Conservation (phyloP, 768 basidiomycete species). For the Collybia nuda region DNA sequence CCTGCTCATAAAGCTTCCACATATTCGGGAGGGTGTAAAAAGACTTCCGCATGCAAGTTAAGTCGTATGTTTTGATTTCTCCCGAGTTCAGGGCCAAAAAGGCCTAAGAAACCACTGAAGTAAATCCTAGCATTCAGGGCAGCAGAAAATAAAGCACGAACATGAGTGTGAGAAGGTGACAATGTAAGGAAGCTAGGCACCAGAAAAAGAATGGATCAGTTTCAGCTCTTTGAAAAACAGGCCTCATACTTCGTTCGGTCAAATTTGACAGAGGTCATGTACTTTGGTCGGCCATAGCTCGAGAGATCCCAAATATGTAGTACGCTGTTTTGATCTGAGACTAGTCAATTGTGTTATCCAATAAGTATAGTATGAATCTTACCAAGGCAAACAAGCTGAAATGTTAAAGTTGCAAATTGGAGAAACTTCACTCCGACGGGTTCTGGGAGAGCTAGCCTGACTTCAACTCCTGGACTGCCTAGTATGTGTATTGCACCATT, state of each 20-base stretch:
- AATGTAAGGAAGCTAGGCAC: conserved; percentile 52
- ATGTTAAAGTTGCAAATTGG: conserved; percentile 55
- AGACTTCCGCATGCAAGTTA: conserved; percentile 67
- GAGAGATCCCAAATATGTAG: conserved; percentile 65
- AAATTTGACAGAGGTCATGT: conserved; percentile 47
- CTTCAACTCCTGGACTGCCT: conserved; percentile 67
- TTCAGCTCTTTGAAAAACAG: no score
- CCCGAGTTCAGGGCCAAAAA: conserved; percentile 49
- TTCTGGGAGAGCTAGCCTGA: conserved; percentile 45
- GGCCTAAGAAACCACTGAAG: conserved; percentile 27
- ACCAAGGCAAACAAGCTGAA: conserved; percentile 66
- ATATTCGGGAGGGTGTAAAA: conserved; percentile 70
- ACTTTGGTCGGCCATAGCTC: conserved; percentile 49
- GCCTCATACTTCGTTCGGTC: conserved; percentile 43
- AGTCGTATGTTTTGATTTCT: conserved; percentile 73
- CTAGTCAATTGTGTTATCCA: conserved; percentile 2
- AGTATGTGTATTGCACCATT: conserved; percentile 64
- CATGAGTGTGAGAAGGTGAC: conserved; percentile 74
- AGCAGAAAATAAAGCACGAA: conserved; percentile 29
- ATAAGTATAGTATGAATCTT: conserved; percentile 11
- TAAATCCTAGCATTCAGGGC: no score
- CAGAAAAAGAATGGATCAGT: not conserved
- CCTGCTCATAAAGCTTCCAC: conserved; percentile 73
- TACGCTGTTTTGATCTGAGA: conserved; percentile 49
- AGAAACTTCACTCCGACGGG: conserved; percentile 54